Base-by-base conservation (phyloP, 495 filamentous ascomycete genomes). In the Daldinia vernicosa region DNA sequence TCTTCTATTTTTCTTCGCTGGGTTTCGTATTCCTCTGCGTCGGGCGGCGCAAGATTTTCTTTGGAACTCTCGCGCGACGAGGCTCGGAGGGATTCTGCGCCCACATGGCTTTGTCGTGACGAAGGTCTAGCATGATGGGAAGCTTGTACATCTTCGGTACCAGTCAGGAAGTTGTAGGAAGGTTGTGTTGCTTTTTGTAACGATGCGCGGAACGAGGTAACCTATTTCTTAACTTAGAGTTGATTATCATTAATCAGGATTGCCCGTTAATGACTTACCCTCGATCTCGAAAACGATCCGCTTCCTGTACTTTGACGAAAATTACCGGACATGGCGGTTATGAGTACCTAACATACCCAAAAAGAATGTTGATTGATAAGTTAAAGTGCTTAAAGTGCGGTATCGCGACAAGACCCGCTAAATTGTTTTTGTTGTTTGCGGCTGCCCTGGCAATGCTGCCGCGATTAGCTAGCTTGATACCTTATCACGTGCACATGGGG, bases 121-220 rank as follows among this genome's bases (percentile, higher is more conserved):
- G 74, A 54, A 4, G 81, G 74, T 40, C 80, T 33, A 67, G 54
- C 77, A 80, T 78, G 70, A 55, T 37, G 77, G 40, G 70, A 17
- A 75, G 71, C n/a, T 39, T 76, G 70, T 53, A 45, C 75, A 54
- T 78, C 63, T 62, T 79, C 43, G 81, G 80, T 81, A 51, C 89
- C 89, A 33, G 85, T 85, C 12, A 89, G 72, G 71, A 91, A 81
- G 73, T 91, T 89, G 65, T 87, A 90, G 2, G 84, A 83, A 1
- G 90, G 87, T 60, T 90, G 89, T 2, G 81, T 85, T 26, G 70
- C 60, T 53, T 73, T 68, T 32, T 78, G 81, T 14, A 68, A 53
- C 1, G 80, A 69, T 28, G 80, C 72, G 58, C 82, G 80, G 35
- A 80, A 80, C 0, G 76, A 74, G 8, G 80, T 77, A 30, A 79